Evolutionary conservation across 1,284 basidiomycete species (phyloP).

Genomic region (Mycosarcoma mackinlayi): DNA sequence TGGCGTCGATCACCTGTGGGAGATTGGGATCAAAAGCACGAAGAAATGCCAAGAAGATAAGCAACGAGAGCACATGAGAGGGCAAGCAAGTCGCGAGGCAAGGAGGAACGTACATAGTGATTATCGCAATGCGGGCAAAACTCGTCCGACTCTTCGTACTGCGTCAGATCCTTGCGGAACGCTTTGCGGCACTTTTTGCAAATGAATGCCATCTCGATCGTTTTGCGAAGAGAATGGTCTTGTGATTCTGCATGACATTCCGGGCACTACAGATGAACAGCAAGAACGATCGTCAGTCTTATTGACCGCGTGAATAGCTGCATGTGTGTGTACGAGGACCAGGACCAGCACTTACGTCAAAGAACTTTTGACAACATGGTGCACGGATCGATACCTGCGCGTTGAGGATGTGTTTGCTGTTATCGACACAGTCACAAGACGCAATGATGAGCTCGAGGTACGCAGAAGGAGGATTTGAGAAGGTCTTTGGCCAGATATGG

Average conservation of each 20-base stretch:
- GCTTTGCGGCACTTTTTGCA: constrained; percentile 99
- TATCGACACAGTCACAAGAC: too few species aligned
- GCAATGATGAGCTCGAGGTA: too few species aligned
- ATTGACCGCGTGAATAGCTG: neutral
- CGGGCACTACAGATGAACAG: constrained; percentile 75
- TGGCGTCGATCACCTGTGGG: constrained; percentile 86
- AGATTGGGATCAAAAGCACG: neutral
- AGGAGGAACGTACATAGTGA: constrained; percentile 79
- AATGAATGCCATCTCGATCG: constrained; percentile 88
- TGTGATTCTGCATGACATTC: constrained; percentile 88
- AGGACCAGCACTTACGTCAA: constrained; percentile 60
- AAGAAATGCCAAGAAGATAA: too few species aligned
- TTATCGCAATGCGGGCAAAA: constrained; percentile 98
- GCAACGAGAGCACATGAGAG: too few species aligned
- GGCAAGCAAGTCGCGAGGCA: too few species aligned
- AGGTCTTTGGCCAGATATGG: too few species aligned
- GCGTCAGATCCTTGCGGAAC: constrained; percentile 90
- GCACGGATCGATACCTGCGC: constrained; percentile 67
- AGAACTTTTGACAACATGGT: constrained; percentile 67
- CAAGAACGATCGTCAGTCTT: neutral
- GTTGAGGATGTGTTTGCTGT: constrained; percentile 67
- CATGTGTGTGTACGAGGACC: neutral
- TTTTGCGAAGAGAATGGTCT: constrained; percentile 79
- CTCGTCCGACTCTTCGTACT: constrained; percentile 94
- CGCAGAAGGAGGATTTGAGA: too few species aligned